Percentiles rank a stretch among this genome's conserved stretches.
phyloP scores from a whole-genome alignment of 2,329 filamentous ascomycete genomes.

The Exophiala sideris region DNA sequence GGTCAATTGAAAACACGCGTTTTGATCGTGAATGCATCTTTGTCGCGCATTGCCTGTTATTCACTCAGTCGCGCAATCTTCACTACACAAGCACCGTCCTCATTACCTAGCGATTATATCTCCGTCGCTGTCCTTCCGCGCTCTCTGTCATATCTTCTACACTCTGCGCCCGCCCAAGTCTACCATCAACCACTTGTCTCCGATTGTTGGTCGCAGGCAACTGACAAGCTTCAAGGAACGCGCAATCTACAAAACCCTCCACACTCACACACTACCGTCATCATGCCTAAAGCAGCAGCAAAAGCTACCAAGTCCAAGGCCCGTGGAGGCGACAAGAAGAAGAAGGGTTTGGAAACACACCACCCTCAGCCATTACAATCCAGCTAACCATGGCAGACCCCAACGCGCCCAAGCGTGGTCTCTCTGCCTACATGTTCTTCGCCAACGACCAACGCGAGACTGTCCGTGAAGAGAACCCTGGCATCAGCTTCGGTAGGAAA shows the following conservation, averaged over 20 bases:
- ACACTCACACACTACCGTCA: conserved; percentile 32
- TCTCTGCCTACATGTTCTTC: conserved; percentile 99
- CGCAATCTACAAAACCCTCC: not conserved
- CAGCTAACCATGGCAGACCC: conserved; percentile 59
- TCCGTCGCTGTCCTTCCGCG: not conserved
- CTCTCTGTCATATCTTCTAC: conserved; percentile 19
- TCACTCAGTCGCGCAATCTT: not conserved
- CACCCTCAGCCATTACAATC: not conserved
- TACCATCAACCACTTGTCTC: not conserved
- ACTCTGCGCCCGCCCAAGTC: not conserved
- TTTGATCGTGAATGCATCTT: conserved; percentile 13
- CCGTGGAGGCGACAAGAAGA: conserved; percentile 62
- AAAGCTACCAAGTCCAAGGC: conserved; percentile 57
- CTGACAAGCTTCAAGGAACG: conserved; percentile 3
- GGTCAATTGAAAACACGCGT: conserved; percentile 19
- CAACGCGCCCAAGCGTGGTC: conserved; percentile 98
- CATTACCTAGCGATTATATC: not conserved
- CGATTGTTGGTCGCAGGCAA: not conserved
- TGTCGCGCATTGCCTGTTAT: conserved; percentile 2
- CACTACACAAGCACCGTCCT: not conserved
- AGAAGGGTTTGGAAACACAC: conserved; percentile 59
- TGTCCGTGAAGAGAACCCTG: conserved; percentile 96
- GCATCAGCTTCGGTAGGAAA: conserved; percentile 82
- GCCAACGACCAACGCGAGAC: conserved; percentile 99
- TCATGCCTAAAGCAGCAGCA: conserved; percentile 67